A percentile compares a stretch with the other conserved stretches of the same genome.
Evolutionary conservation across 2,329 filamentous ascomycete species (phyloP).

Genomic region (Botrytis elliptica): DNA sequence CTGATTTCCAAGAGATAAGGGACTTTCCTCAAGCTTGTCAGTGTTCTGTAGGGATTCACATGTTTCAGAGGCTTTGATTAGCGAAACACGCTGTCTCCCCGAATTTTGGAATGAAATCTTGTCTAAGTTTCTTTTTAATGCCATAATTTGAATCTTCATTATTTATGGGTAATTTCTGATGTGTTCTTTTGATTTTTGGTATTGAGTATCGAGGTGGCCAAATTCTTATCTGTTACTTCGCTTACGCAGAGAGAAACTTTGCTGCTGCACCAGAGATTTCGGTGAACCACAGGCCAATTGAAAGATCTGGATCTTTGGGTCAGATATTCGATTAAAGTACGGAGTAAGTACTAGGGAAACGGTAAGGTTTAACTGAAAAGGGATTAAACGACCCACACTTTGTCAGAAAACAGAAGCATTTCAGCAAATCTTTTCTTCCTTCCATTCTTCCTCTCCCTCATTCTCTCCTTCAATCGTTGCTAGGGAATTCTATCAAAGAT

Average conservation of each 20-base stretch:
- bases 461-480: neutral
- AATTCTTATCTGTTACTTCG: neutral
- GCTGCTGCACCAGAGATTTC: neutral
- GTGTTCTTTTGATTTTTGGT: neutral
- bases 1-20: neutral
- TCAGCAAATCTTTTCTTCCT: conserved; percentile 1
- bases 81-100: neutral
- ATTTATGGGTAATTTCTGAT: neutral
- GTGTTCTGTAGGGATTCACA: neutral
- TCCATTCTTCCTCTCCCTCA: neutral
- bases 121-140: neutral
- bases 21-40: neutral
- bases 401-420: neutral
- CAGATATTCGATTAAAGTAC: neutral
- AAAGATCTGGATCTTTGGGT: neutral
- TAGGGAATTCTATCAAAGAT: neutral
- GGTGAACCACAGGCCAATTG: neutral
- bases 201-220: neutral
- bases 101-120: neutral
- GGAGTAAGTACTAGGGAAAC: neutral
- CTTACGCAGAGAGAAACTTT: neutral
- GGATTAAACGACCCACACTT: neutral
- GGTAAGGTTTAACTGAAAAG: neutral
- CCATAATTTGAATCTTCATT: neutral
- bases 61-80: neutral